phyloP scores from a whole-genome alignment of 768 basidiomycete species.

The Termitomyces sp. region DNA sequence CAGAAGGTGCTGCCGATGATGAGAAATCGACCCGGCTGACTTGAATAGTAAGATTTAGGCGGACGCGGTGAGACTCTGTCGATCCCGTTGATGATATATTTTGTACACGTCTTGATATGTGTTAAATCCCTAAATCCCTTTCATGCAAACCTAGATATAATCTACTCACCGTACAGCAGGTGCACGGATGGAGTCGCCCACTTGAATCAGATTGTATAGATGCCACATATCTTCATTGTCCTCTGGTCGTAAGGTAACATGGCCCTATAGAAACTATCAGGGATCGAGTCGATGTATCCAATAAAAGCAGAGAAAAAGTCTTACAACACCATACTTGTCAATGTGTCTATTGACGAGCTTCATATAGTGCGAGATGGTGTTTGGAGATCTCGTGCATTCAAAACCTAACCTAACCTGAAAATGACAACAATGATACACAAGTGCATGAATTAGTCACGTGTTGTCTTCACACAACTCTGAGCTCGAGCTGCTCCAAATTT shows the following conservation, averaged over 20 bases:
- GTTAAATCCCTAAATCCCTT: too few relatives aligned
- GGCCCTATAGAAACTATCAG: constrained; percentile 53
- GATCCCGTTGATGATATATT: constrained; percentile 91
- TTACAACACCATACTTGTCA: constrained; percentile 78
- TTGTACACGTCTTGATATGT: constrained; percentile 75
- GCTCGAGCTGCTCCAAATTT: too few relatives aligned
- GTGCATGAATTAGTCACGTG: not conserved
- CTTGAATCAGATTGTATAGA: constrained; percentile 92
- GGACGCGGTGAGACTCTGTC: constrained; percentile 84
- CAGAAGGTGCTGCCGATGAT: constrained; percentile 51
- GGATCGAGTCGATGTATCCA: constrained; percentile 20
- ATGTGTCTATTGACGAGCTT: constrained; percentile 79
- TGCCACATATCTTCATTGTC: constrained; percentile 99
- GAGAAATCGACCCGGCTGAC: constrained; percentile 82
- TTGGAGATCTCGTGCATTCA: too few relatives aligned
- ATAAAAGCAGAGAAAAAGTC: constrained; percentile 17
- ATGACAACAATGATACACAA: too few relatives aligned
- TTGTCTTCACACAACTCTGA: too few relatives aligned
- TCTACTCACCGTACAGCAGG: constrained; percentile 67
- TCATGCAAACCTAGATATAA: not conserved
- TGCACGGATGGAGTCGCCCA: constrained; percentile 83
- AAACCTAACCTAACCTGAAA: too few relatives aligned
- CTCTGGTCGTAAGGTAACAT: constrained; percentile 92
- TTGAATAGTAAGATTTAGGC: constrained; percentile 75
- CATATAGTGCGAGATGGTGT: constrained; percentile 42